Evolutionary conservation across 176 grass and related monocot species (phyloP), one percentile per base, ranked within the genome.

Genomic region (Triticum urartu): DNA sequence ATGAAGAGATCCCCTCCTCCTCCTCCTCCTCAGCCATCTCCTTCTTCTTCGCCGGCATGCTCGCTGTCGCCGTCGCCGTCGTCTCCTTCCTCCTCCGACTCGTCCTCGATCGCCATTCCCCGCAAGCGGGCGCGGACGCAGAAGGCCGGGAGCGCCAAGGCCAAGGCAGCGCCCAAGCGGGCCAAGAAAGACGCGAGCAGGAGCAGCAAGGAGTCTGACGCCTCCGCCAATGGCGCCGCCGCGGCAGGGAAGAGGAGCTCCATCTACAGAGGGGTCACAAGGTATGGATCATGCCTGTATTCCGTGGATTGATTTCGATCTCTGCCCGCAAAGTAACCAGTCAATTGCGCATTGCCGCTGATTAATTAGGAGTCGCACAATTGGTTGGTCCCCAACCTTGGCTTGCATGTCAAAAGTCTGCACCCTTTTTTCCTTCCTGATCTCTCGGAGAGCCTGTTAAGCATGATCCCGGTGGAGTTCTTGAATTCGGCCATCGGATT

Each of bases 241-340:
- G 83, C 85, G 40, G 9, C 33, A 15, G 90, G 86, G 9, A 99
- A 96, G 90, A 89, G 97, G 80, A 99, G 94, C 83, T 99, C 97
- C 25, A 72, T 90, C 38, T 96, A 93, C 77, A 88, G 97, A 84
- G 97, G 97, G 17, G 97, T 96, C 50, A 99, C 97, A 45, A 99
- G 94, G 97, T 99, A 85, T 61, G 35, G 52, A 25, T 72, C 48
- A n/a, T 42, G 38, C 78, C 24, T 80, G 42, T 10, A 35, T n/a
- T 77, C 73, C 36, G 34, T 59, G 56, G 34, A 39, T 35, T 79
- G 34, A 50, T 88, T 45, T 15, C 58, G 34, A 13, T 36, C 63
- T 18, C 36, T 26, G 10, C 13, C 39, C 36, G 9, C 5, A 7
- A 2, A 59, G 3, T 59, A 9, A 36, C 25, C 4, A 43, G 36